A percentile compares a stretch with the other conserved stretches of the same genome.
These are phyloP conservation scores for Scheffersomyces coipomensis DNA, from an alignment of 805 yeast species.

Conservation along the genomic window DNA sequence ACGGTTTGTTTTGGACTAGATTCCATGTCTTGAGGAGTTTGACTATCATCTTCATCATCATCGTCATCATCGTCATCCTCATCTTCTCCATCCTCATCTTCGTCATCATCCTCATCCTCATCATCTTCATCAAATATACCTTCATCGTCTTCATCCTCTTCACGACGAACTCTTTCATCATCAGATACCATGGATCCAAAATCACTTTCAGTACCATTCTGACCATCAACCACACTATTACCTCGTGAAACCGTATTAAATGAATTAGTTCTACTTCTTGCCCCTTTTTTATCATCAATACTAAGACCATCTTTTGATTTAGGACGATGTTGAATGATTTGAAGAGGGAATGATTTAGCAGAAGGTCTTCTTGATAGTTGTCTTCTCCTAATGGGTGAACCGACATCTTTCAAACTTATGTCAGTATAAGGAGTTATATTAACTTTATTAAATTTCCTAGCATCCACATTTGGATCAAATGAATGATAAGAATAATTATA, in stretches of 20 bases:
- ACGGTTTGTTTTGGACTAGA: too few species aligned
- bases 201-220: slow-evolving; percentile 1
- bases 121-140: slow-evolving; percentile 1
- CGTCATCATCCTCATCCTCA: background rate
- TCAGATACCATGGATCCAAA: background rate
- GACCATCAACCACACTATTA: slow-evolving; percentile 1
- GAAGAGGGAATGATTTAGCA: slow-evolving; percentile 2
- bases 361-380: slow-evolving; percentile 1
- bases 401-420: slow-evolving; percentile 24
- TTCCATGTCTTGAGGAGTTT: too few species aligned
- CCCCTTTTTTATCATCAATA: background rate
- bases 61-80: background rate
- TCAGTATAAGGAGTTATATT: slow-evolving; percentile 36
- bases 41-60: background rate
- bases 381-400: background rate
- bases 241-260: background rate
- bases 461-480: slow-evolving; percentile 22
- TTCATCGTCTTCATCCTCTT: background rate
- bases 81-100: slow-evolving; percentile 1
- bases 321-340: background rate
- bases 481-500: slow-evolving; percentile 44
- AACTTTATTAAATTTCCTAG: slow-evolving; percentile 23
- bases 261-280: background rate
- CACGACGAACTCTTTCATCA: slow-evolving; percentile 1
- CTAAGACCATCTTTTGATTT: background rate